These are phyloP conservation scores for Oryza coarctata DNA, from an alignment of 176 grass and related monocot species.

Conservation along the genomic window DNA sequence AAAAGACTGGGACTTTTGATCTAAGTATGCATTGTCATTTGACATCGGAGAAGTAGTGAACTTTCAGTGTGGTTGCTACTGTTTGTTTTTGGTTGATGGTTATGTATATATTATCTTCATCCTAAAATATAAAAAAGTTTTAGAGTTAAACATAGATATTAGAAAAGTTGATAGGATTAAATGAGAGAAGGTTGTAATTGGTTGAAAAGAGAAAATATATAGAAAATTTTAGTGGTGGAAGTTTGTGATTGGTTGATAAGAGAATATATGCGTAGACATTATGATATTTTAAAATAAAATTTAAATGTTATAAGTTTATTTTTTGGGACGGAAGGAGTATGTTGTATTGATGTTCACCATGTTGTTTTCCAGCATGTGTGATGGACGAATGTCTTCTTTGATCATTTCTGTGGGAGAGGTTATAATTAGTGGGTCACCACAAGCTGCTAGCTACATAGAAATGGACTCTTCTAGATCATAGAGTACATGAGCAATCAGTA, in stretches of 20 bases:
- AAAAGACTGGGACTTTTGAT: background rate
- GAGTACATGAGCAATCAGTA: background rate
- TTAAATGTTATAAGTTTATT: too few relatives aligned
- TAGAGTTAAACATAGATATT: too few relatives aligned
- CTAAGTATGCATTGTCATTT: background rate
- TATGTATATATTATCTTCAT: too few relatives aligned
- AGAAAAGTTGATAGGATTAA: too few relatives aligned
- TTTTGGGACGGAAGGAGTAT: too few relatives aligned
- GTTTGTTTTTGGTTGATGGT: background rate
- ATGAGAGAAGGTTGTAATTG: too few relatives aligned
- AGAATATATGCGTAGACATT: too few relatives aligned
- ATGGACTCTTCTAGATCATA: conserved; percentile 3
- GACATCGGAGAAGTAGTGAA: background rate
- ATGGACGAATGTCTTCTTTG: background rate
- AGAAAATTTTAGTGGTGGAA: too few relatives aligned
- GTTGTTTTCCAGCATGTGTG: conserved; percentile 7
- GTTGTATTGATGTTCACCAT: background rate
- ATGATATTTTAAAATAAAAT: too few relatives aligned
- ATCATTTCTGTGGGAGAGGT: background rate
- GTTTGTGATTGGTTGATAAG: too few relatives aligned
- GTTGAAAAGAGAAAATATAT: too few relatives aligned
- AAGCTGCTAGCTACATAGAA: background rate
- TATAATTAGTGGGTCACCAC: background rate
- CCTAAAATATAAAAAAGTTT: too few relatives aligned
- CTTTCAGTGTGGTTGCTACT: background rate